Conservation (phyloP, 805 yeast species). For the Wickerhamomyces sydowiorum region DNA sequence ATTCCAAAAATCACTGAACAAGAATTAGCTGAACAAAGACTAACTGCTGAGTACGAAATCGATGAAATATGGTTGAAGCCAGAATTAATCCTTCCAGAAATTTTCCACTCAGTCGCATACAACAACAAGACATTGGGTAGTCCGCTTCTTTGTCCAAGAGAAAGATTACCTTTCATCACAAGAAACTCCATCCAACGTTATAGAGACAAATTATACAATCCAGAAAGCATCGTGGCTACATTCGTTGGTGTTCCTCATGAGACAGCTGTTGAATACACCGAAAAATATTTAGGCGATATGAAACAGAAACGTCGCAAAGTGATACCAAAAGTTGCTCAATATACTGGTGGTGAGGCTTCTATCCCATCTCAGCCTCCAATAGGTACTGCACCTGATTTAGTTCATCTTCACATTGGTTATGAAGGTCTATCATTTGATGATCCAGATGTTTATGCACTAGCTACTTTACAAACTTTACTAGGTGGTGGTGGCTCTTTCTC, state of each 20-base stretch:
- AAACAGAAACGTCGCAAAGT: slow-evolving; percentile 24
- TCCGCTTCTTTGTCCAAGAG: slow-evolving; percentile 78
- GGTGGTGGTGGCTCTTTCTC: slow-evolving; percentile 98
- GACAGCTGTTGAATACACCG: slow-evolving; percentile 58
- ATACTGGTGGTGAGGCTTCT: slow-evolving; percentile 55
- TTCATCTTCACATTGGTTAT: slow-evolving; percentile 81
- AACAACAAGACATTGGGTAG: slow-evolving; percentile 69
- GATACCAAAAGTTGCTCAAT: slow-evolving; percentile 35
- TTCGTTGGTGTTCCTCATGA: slow-evolving; percentile 80
- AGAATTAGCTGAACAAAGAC: slow-evolving; percentile 69
- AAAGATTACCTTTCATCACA: slow-evolving; percentile 50
- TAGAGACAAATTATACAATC: slow-evolving; percentile 62
- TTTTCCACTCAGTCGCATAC: slow-evolving; percentile 83
- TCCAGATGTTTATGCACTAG: slow-evolving; percentile 86
- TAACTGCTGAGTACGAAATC: slow-evolving; percentile 75
- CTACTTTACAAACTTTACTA: slow-evolving; percentile 79
- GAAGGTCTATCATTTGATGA: slow-evolving; percentile 81
- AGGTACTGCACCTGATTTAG: slow-evolving; percentile 72
- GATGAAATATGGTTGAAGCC: slow-evolving; percentile 79
- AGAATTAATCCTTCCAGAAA: slow-evolving; percentile 81
- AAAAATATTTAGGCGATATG: slow-evolving; percentile 62
- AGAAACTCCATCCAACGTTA: slow-evolving; percentile 51
- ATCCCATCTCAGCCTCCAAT: slow-evolving; percentile 48
- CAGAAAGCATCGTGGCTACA: slow-evolving; percentile 79
- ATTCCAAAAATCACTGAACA: slow-evolving; percentile 60